Percentiles rank a stretch among this genome's conserved stretches.
These are phyloP conservation scores for Monosporascus ibericus DNA, from an alignment of 2,329 filamentous ascomycete genomes.

Conservation along the genomic window DNA sequence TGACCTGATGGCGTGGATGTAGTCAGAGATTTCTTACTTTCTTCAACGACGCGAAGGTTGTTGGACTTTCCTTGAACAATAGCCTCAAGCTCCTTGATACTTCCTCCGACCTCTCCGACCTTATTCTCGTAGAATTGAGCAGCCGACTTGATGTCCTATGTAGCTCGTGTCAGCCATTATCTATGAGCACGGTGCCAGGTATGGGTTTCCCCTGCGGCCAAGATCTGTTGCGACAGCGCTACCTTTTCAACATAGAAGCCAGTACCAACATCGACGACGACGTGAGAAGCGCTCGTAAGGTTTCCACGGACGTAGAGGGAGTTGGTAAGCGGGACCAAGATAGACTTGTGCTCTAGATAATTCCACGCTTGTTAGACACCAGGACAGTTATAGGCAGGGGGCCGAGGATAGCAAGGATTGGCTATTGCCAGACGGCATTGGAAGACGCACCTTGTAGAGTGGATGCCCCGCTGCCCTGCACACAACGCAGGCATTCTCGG, in stretches of 20 bases:
- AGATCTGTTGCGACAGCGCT: not conserved
- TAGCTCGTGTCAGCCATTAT: constrained; percentile 6
- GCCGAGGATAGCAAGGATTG: not conserved
- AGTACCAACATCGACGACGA: constrained; percentile 36
- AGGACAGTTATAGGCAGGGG: not conserved
- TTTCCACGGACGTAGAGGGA: constrained; percentile 89
- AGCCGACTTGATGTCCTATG: constrained; percentile 47
- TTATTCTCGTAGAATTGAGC: constrained; percentile 52
- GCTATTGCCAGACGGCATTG: not conserved
- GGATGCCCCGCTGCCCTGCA: constrained; percentile 51
- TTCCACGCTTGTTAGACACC: not conserved
- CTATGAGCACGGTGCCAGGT: not conserved
- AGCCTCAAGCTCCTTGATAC: constrained; percentile 49
- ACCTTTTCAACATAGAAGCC: constrained; percentile 68
- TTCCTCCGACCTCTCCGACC: constrained; percentile 45
- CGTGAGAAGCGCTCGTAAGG: constrained; percentile 66
- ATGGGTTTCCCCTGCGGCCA: not conserved
- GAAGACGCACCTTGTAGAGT: constrained; percentile 21
- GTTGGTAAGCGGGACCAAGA: constrained; percentile 90
- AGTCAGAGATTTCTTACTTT: constrained; percentile 48
- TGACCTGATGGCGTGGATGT: constrained; percentile 15
- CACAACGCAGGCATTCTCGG: constrained; percentile 77
- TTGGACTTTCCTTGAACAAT: constrained; percentile 68
- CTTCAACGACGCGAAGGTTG: constrained; percentile 82
- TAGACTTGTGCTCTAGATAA: constrained; percentile 39